Base-by-base conservation (phyloP, 352 stramenopile genomes). In the Blastocystis hominis region DNA sequence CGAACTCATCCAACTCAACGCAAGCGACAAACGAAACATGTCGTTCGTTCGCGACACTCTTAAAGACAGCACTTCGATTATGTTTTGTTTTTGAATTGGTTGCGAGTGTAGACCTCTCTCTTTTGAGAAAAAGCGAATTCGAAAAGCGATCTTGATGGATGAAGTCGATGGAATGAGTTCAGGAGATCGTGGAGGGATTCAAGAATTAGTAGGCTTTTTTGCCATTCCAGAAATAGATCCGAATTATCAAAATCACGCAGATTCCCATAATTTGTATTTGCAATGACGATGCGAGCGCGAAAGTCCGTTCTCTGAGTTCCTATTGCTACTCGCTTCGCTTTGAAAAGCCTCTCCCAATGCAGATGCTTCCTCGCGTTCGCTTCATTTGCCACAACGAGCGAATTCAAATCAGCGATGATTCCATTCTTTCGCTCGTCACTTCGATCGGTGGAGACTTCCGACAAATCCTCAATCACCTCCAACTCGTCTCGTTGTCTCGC, bases 261-360 rank as follows among this genome's bases (percentile, higher is more conserved):
- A 95, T 96, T 64, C 97, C 97, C 9, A 98, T 99, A 88, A 98
- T 99, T 90, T 99, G 96, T 89, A 99, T 99, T 89, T 99, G 97
- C 91, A 99, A 99, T 88, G 97, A 99, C 90, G 93, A 96, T 1
- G 94, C 98, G 89, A 97, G 92, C 79, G 92, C 93, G 54, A 98
- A 98, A 75, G 93, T 96, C 66, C 93, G 94, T 1, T 96, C 94
- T 47, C 91, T 99, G 7, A 93, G 94, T n/a, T 98, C 97, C 88
- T 93, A 98, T 91, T 98, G 96, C 90, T 96, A 97, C 89, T 96
- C 99, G 92, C 90, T 99, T 46, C 91, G 93, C 30, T 98, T 97
- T 91, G 92, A 91, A 75, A 93, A 95, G 20, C 96, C 95, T 3
- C 95, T 38, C 2, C 55, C 53, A n/a, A 54, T 17, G 10, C 15